Percentiles rank a stretch among this genome's conserved stretches.
Conservation (phyloP, 1,284 basidiomycete species). For the Rhodotorula sp. region DNA sequence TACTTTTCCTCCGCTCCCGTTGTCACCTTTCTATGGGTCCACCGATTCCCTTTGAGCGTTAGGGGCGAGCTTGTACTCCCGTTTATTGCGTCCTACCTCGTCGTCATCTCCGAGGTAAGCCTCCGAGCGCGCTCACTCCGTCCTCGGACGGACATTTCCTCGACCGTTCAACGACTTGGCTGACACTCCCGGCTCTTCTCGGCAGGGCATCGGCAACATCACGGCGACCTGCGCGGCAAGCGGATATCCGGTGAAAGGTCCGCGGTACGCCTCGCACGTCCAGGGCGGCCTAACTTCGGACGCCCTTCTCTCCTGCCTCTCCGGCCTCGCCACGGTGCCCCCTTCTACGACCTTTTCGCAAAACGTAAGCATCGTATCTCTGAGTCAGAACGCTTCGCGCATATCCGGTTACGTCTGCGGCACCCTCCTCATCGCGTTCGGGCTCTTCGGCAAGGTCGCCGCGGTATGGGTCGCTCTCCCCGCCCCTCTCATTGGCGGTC, state of each 20-base stretch:
- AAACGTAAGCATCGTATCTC: slow-evolving; percentile 43
- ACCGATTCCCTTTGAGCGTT: slow-evolving; percentile 45
- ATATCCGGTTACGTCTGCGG: slow-evolving; percentile 16
- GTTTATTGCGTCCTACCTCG: slow-evolving; percentile 45
- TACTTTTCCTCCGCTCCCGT: slow-evolving; percentile 13
- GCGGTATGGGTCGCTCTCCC: slow-evolving; percentile 45
- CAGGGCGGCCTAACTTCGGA: slow-evolving; percentile 46
- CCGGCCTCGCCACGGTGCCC: slow-evolving; percentile 44
- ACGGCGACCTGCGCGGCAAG: slow-evolving; percentile 45
- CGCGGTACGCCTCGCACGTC: slow-evolving; percentile 41
- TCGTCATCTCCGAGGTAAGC: slow-evolving; percentile 1
- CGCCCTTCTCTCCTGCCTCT: slow-evolving; percentile 33
- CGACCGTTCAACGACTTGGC: not conserved
- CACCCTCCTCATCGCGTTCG: slow-evolving; percentile 8
- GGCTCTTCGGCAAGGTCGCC: slow-evolving; percentile 45
- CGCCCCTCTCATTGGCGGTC: slow-evolving; percentile 42
- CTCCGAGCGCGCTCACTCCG: not conserved
- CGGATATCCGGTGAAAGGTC: slow-evolving; percentile 40
- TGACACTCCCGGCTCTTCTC: slow-evolving; percentile 1
- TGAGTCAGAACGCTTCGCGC: slow-evolving; percentile 36
- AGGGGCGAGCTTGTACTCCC: slow-evolving; percentile 45
- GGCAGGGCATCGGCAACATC: slow-evolving; percentile 46
- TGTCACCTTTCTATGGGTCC: slow-evolving; percentile 45
- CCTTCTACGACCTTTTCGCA: slow-evolving; percentile 41
- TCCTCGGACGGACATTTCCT: not conserved